Conservation (phyloP, 2,329 filamentous ascomycete genomes). For the Aspergillus piperis region DNA sequence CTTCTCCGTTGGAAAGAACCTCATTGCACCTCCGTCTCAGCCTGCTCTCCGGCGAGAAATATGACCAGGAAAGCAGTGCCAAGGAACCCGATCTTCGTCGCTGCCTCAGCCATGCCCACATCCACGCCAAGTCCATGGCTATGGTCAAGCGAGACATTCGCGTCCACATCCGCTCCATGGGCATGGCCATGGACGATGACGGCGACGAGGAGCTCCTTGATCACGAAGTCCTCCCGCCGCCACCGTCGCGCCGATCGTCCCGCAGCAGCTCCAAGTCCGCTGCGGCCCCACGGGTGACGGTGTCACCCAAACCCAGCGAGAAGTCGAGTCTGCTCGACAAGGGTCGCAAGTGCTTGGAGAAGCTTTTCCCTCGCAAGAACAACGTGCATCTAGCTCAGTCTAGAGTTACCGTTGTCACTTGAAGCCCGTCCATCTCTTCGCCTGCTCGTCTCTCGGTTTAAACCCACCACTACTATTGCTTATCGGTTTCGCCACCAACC, state of each 20-base stretch:
- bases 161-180: constrained; percentile 10
- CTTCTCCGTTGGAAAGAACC: constrained; percentile 2
- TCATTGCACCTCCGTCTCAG: constrained; percentile 7
- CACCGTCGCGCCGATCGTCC: background rate
- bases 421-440: background rate
- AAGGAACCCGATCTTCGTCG: constrained; percentile 7
- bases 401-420: constrained; percentile 2
- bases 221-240: background rate
- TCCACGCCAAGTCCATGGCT: constrained; percentile 7
- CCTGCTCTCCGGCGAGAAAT: constrained; percentile 7
- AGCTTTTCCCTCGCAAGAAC: constrained; percentile 5
- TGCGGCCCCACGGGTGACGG: background rate
- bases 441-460: background rate
- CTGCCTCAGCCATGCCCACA: constrained; percentile 7
- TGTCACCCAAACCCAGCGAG: background rate
- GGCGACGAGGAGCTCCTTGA: background rate
- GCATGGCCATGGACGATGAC: constrained; percentile 6
- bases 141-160: constrained; percentile 10
- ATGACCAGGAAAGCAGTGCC: constrained; percentile 7
- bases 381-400: constrained; percentile 4
- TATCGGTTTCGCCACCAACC: background rate
- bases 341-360: constrained; percentile 9
- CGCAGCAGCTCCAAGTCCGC: constrained; percentile 3
- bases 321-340: constrained; percentile 7
- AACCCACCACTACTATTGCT: background rate